Base-by-base conservation (phyloP, 352 stramenopile species). In the Globisporangium cederbergense region DNA sequence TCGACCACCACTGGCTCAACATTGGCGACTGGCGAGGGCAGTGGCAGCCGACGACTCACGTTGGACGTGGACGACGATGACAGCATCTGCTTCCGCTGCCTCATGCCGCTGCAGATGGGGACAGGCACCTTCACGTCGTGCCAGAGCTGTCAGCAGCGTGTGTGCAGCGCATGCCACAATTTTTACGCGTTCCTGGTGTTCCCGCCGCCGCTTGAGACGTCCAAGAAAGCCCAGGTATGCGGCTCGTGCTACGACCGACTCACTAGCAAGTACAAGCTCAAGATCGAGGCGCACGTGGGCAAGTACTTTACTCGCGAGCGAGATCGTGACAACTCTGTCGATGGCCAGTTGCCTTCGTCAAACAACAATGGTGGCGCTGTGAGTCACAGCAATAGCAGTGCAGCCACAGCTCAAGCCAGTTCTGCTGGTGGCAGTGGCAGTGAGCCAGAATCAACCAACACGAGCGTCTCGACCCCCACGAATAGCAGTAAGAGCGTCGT, bases 101-200 rank as follows among this genome's bases (percentile, higher is more conserved):
- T 88, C 25, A 73, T 80, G 59, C 53, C 73, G 1, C 60, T 87
- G n/a, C 28, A 61, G 22, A 32, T 51, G 4, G 43, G 38, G 2
- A 43, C 25, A 3, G 47, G 6, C 11, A 7, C 32, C 22, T 42
- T 42, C 18, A 32, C n/a, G 3, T 59, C 61, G 32, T 81, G 84
- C 14, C 71, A 85, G 63, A 86, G 73, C 58, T 93, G 84, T 50
- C 71, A 90, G 34, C 79, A 91, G 71, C 80, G 76, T 30, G 76
- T 90, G 50, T 93, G 84, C 50, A 42, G 51, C 16, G 70, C 76
- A 14, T 93, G 84, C 65, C 67, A 81, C 38, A 34, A 75, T 36
- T 86, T 85, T 45, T 80, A 69, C 40, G 82, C 84, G n/a, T 93
- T 93, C 57, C 60, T 90, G n/a, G 71, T 78, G 46, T 91, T 89